Percentiles rank a stretch among this genome's conserved stretches.
These are phyloP conservation scores for Magnaporthiopsis incrustans DNA, from an alignment of 2,329 filamentous ascomycete species.

Conservation along the genomic window DNA sequence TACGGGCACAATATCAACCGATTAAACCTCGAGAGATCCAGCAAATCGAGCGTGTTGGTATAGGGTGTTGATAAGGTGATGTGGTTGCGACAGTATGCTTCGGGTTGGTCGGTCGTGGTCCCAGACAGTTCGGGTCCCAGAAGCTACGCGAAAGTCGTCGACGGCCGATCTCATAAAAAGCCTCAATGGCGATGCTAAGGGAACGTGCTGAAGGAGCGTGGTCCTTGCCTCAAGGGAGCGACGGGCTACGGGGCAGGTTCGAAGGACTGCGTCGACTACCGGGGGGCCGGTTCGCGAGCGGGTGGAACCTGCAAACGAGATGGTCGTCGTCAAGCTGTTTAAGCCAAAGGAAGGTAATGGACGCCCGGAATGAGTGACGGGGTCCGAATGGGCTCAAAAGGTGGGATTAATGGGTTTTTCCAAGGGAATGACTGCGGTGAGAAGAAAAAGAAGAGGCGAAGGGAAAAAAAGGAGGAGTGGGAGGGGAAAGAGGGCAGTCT, in stretches of 20 bases:
- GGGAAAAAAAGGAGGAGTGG: slow-evolving; percentile 11
- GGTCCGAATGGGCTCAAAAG: slow-evolving; percentile 31
- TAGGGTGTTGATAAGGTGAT: background rate
- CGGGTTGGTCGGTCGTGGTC: slow-evolving; percentile 2
- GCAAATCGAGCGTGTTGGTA: slow-evolving; percentile 2
- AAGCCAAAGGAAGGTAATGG: slow-evolving; percentile 33
- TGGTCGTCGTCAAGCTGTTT: slow-evolving; percentile 17
- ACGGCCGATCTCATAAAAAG: background rate
- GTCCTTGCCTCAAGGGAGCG: slow-evolving; percentile 18
- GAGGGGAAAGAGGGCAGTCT: slow-evolving; percentile 4
- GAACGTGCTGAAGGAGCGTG: slow-evolving; percentile 26
- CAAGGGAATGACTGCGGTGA: slow-evolving; percentile 45
- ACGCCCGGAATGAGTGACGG: slow-evolving; percentile 45
- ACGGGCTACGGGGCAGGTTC: background rate
- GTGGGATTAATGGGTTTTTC: slow-evolving; percentile 17
- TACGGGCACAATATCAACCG: too few species aligned
- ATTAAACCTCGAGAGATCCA: slow-evolving; percentile 9
- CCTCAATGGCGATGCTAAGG: background rate
- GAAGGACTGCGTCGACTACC: slow-evolving; percentile 8
- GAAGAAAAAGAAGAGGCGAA: slow-evolving; percentile 27
- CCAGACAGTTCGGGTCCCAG: too few species aligned
- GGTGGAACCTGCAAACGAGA: slow-evolving; percentile 15
- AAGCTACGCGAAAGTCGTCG: slow-evolving; percentile 10
- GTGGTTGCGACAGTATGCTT: background rate
- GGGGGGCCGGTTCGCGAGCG: slow-evolving; percentile 13